Conservation (phyloP, 176 grass and related monocot species). For the Zizania latifolia region DNA sequence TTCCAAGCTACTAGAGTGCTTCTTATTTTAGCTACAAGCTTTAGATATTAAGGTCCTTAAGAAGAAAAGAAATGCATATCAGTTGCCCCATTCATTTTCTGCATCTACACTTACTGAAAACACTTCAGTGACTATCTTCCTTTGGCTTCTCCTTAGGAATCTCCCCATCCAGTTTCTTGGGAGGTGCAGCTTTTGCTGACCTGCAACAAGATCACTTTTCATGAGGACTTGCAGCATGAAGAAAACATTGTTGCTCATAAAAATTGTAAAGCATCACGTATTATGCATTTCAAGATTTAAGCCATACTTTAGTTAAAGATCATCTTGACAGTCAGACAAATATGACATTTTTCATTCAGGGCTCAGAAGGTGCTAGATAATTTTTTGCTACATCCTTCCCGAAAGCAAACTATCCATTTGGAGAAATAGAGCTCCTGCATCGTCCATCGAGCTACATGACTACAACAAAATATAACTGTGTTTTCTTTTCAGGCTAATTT, state of each 20-base stretch:
- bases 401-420: background rate
- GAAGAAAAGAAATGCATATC: background rate
- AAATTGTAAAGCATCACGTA: background rate
- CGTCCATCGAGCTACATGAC: background rate
- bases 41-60: background rate
- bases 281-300: background rate
- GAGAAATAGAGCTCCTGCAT: background rate
- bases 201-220: background rate
- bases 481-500: background rate
- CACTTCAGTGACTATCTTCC: slow-evolving; percentile 26
- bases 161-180: slow-evolving; percentile 37
- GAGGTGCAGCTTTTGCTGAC: slow-evolving; percentile 37
- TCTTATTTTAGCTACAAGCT: background rate
- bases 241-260: background rate
- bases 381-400: background rate
- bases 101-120: background rate
- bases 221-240: background rate
- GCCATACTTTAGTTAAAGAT: background rate
- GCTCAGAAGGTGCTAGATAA: background rate
- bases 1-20: background rate
- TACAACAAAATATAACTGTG: background rate
- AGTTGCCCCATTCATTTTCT: background rate
- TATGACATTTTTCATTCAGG: background rate
- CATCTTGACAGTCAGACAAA: background rate
- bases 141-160: slow-evolving; percentile 41